These are phyloP conservation scores for Cyphellophora attinorum DNA, from an alignment of 2,329 filamentous ascomycete genomes.

Conservation along the genomic window DNA sequence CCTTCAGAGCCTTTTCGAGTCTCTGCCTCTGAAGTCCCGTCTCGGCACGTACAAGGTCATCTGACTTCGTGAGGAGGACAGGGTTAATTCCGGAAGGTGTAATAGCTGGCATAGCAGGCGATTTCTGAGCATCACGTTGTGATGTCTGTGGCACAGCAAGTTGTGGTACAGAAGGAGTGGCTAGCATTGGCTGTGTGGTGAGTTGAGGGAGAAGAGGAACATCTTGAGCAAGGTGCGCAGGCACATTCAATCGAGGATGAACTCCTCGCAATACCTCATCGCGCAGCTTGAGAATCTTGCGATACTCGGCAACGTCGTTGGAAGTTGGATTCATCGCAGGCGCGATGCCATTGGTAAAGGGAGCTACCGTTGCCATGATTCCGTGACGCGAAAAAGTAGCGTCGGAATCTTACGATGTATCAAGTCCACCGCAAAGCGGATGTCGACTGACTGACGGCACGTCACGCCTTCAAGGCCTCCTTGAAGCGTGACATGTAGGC, in stretches of 20 bases:
- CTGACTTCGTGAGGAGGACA: slow-evolving; percentile 76
- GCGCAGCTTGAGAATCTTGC: slow-evolving; percentile 70
- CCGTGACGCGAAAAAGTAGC: too few relatives aligned
- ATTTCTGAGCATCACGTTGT: slow-evolving; percentile 16
- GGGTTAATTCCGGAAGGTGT: slow-evolving; percentile 63
- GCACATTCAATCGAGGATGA: slow-evolving; percentile 47
- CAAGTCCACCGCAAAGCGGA: too few relatives aligned
- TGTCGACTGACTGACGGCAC: too few relatives aligned
- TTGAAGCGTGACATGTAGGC: too few relatives aligned
- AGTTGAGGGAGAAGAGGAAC: slow-evolving; percentile 23
- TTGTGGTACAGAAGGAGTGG: slow-evolving; percentile 4
- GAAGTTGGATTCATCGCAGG: slow-evolving; percentile 27
- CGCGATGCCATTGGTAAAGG: slow-evolving; percentile 20
- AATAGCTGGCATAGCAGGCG: slow-evolving; percentile 19
- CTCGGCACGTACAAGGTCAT: slow-evolving; percentile 73
- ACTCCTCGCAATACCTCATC: slow-evolving; percentile 72
- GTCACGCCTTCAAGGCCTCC: too few relatives aligned
- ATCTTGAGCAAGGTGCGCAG: slow-evolving; percentile 41
- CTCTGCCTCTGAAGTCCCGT: slow-evolving; percentile 69
- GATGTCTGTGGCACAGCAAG: slow-evolving; percentile 2
- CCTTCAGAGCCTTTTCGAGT: slow-evolving; percentile 66
- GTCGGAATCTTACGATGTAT: too few relatives aligned
- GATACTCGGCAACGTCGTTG: slow-evolving; percentile 59
- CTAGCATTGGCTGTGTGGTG: slow-evolving; percentile 1
- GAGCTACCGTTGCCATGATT: slow-evolving; percentile 15